Base-by-base conservation (phyloP, 345 rosid genomes). In the Stellera chamaejasme region DNA sequence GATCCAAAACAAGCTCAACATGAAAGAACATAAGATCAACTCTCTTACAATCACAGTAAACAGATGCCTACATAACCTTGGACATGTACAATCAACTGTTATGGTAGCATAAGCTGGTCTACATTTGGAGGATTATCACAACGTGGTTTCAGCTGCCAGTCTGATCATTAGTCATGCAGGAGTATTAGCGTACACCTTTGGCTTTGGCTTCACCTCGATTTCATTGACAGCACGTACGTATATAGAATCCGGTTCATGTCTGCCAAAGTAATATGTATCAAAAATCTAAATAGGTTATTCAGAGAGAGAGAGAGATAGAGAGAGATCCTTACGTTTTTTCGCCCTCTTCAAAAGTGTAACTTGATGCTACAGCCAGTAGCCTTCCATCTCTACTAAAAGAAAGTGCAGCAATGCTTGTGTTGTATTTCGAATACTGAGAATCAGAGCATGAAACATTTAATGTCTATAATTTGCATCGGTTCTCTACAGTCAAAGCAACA, bases 381-480 rank as follows among this genome's bases (percentile, higher is more conserved):
- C 85, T 88, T 14, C 99, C 99, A 66, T 94, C 99, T 75, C 95
- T 77, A 68, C 97, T 94, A 73, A 94, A 94, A 48, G 97, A 90
- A 23, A 90, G 76, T 14, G 99, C 99, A 4, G 99, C 82, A 43
- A 90, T 71, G 68, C 97, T 90, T 43, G 95, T 80, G 16, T 95
- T 90, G 54, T 90, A 94, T 71, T 90, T 94, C 5, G 97, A 82
- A 59, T 90, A 94, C 99, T 94, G 77, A 61, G 70, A 68, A 71
- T 68, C 41, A 43, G 27, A 65, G 43, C 59, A 61, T 43, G 45
- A 32, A 47, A 16, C 15, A 27, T 5, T 36, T 12, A 45, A 14
- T 2, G 49, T 56, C 11, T 13, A 50, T 13, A 32, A 36, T 26
- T 48, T 19, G 23, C 14, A 11, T 65, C 13, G 10, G 10, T 3